Base-by-base conservation (phyloP, 2,329 filamentous ascomycete species). In the Paecilomyces fulvus region DNA sequence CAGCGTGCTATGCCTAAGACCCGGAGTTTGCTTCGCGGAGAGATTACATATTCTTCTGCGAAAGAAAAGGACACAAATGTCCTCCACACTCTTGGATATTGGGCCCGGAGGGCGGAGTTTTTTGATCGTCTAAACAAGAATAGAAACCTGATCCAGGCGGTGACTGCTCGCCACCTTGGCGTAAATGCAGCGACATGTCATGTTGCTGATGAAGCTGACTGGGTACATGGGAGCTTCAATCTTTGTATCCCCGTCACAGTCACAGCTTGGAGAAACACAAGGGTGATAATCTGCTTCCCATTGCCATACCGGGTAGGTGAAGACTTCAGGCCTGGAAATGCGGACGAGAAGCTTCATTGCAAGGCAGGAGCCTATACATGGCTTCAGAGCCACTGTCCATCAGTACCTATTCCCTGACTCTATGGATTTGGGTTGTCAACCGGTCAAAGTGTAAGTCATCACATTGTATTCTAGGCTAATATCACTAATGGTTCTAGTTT, bases 281-380 rank as follows among this genome's bases (percentile, higher is more conserved):
- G 30, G 11, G 56, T 62, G 7, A 49, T 67, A 9, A 54, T 68
- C 30, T 49, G 65, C 51, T 64, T 67, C 30, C 66, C 63, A 2
- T 54, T 70, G 17, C 63, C 65, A 20, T 67, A 66, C 50, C 56
- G 70, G 53, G 60, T 74, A 5, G 75, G 74, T 6, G 75, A 77
- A 54, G 55, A 55, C 12, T 57, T 49, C 30, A 58, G 66, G 55
- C 73, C 73, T 12, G 76, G 74, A 11, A 76, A 70, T 49, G 67
- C 70, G 11, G 70, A 78, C 30, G n/a, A n/a, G n/a, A n/a, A n/a
- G n/a, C n/a, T n/a, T n/a, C n/a, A n/a, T n/a, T n/a, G n/a, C n/a
- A n/a, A 77, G 63, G 73, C 67, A 9, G 74, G 67, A 2, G 72
- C 72, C 2, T 77, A 72, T 59, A 63, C 69, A 21, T 76, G 70